Evolutionary conservation across 345 rosid species (phyloP).

Genomic region (Camelina sativa): DNA sequence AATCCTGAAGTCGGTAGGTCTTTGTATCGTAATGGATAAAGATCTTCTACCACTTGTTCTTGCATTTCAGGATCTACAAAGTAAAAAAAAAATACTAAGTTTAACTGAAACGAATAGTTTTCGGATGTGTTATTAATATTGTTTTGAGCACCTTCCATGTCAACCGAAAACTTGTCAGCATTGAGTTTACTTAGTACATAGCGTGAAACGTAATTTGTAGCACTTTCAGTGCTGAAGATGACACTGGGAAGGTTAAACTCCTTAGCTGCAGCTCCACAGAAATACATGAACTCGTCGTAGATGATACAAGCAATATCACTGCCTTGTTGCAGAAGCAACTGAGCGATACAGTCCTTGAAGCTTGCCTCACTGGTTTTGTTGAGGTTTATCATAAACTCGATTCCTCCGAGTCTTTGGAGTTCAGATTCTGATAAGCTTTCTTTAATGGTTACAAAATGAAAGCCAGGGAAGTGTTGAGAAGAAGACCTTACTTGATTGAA

Average conservation of each 20-base stretch:
- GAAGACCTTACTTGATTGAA: constrained; percentile 43
- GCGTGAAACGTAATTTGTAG: neutral
- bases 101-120: neutral
- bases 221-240: constrained; percentile 8
- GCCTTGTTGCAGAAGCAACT: constrained; percentile 9
- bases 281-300: constrained; percentile 39
- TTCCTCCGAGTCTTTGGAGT: constrained; percentile 16
- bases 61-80: constrained; percentile 22
- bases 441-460: constrained; percentile 48
- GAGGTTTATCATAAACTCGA: constrained; percentile 36
- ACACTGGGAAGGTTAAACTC: constrained; percentile 3
- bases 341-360: constrained; percentile 30
- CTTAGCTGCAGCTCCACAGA: constrained; percentile 20
- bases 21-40: constrained; percentile 33
- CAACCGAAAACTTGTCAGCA: no score
- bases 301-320: constrained; percentile 50
- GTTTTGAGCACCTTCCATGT: constrained; percentile 25
- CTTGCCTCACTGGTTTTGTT: constrained; percentile 49
- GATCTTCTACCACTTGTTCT: constrained; percentile 24
- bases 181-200: no score
- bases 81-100: neutral
- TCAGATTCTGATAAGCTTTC: constrained; percentile 38
- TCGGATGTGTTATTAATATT: neutral
- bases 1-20: constrained; percentile 2
- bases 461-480: constrained; percentile 9